Percentiles rank a stretch among this genome's conserved stretches.
Evolutionary conservation across 2,329 filamentous ascomycete species (phyloP).

Genomic region (Teratosphaeria pseudoeucalypti): DNA sequence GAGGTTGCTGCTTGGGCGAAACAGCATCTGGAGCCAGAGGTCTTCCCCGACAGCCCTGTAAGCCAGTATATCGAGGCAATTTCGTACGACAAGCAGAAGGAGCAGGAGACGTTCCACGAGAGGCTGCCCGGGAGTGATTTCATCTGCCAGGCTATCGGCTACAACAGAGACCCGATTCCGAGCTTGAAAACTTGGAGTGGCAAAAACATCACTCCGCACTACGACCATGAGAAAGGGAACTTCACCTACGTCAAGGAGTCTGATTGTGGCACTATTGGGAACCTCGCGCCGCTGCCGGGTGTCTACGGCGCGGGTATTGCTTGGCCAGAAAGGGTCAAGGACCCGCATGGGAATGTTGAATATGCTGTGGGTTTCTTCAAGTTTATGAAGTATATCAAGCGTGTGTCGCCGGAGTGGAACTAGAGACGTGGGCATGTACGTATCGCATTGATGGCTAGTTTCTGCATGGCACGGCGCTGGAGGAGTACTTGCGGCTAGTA

Average conservation of each 20-base stretch:
- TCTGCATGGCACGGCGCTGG: not conserved
- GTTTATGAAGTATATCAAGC: conserved; percentile 54
- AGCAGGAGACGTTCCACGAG: conserved; percentile 35
- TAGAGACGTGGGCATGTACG: not conserved
- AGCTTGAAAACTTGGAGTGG: conserved; percentile 28
- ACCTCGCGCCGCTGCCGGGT: conserved; percentile 34
- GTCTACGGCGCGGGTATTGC: conserved; percentile 54
- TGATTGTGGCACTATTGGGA: conserved; percentile 6
- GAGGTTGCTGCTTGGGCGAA: conserved; percentile 50
- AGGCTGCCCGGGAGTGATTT: conserved; percentile 43
- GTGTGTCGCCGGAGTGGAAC: conserved; percentile 44
- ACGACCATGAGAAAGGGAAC: conserved; percentile 35
- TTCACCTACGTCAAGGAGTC: conserved; percentile 18
- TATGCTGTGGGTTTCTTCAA: conserved; percentile 54
- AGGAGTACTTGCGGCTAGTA: not conserved
- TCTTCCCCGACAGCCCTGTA: conserved; percentile 35
- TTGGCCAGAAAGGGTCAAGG: conserved; percentile 50
- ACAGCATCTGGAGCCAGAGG: conserved; percentile 46
- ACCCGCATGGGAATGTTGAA: conserved; percentile 52
- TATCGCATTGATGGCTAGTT: not conserved
- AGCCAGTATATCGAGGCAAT: conserved; percentile 30
- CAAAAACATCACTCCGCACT: conserved; percentile 26
- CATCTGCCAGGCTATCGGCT: conserved; percentile 52
- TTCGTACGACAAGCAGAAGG: conserved; percentile 38
- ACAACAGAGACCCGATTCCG: conserved; percentile 42